Base-by-base conservation (phyloP, 2,329 filamentous ascomycete species). In the Diplodia sapinea region DNA sequence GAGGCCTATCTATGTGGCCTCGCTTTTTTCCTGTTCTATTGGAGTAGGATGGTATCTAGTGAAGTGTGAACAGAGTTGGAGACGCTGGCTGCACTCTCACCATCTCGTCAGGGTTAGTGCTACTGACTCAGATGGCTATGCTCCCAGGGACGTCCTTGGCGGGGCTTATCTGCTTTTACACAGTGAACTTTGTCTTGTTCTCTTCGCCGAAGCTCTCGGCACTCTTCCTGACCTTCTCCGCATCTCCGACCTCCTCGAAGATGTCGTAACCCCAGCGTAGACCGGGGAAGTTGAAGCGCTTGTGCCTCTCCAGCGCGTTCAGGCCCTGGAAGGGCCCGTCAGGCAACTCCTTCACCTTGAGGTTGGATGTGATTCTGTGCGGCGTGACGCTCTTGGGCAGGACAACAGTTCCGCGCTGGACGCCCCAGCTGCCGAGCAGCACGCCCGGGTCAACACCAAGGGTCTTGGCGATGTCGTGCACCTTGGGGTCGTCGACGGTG, bases 391-490 rank as follows among this genome's bases (percentile, higher is more conserved):
- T 77, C 87, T 94, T 94, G 73, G 91, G 92, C 74, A 95, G 95
- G 73, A 95, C 91, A 54, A 91, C 91, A 67, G 95, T 83, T 40
- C 88, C 88, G 62, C 73, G 86, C 84, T 96, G 92, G n/a, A 93
- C 96, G 20, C 92, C 88, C 93, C 93, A 97, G 73, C 93, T 87
- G 72, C 97, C 85, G 69, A 96, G 85, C 36, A 96, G 85, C 85
- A 97, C 93, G 17, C 91, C 90, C 5, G 92, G 85, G 9, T 88
- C 88, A 84, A 91, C 92, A 77, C 82, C 82, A 71, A 92, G 83
- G 82, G 91, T 92, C 74, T 85, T 79, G 20, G 92, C 89, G 70
- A 93, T 85, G 59, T 74, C 77, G 73, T 85, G 87, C 78, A 96
- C 84, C 65, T 84, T 80, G 23, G 86, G 80, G 78, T 92, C 86